These are phyloP conservation scores for Globisporangium okanoganense DNA, from an alignment of 352 stramenopile species.

Conservation along the genomic window DNA sequence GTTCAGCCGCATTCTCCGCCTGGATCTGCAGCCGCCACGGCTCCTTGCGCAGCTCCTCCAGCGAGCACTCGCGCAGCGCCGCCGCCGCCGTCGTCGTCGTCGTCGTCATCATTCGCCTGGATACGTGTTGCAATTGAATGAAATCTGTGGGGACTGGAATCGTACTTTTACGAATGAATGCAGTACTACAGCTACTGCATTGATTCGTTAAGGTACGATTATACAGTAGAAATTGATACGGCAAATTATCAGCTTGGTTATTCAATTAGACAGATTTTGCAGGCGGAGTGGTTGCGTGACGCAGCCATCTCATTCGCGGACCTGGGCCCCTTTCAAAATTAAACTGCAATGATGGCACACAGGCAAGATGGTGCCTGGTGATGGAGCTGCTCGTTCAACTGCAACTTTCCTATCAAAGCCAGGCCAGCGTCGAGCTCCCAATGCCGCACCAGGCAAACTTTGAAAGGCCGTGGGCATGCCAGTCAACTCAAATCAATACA, in stretches of 20 bases:
- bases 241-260: not conserved
- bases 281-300: not conserved
- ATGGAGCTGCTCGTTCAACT: not conserved
- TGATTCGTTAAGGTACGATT: not conserved
- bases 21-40: slow-evolving; percentile 78
- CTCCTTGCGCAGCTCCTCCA: slow-evolving; percentile 86
- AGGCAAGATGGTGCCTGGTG: too few species aligned
- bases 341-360: too few species aligned
- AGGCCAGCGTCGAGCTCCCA: not conserved
- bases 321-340: too few species aligned
- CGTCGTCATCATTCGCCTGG: not conserved
- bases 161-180: not conserved
- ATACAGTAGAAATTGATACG: not conserved
- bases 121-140: not conserved
- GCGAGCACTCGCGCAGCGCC: slow-evolving; percentile 50
- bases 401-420: not conserved
- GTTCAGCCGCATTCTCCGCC: slow-evolving; percentile 68
- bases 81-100: slow-evolving; percentile 10
- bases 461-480: not conserved
- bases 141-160: not conserved
- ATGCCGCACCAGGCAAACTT: not conserved
- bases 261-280: not conserved
- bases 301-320: not conserved
- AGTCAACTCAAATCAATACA: not conserved
- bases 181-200: not conserved